Conservation (phyloP, 805 yeast genomes). For the Priceomyces haplophilus region DNA sequence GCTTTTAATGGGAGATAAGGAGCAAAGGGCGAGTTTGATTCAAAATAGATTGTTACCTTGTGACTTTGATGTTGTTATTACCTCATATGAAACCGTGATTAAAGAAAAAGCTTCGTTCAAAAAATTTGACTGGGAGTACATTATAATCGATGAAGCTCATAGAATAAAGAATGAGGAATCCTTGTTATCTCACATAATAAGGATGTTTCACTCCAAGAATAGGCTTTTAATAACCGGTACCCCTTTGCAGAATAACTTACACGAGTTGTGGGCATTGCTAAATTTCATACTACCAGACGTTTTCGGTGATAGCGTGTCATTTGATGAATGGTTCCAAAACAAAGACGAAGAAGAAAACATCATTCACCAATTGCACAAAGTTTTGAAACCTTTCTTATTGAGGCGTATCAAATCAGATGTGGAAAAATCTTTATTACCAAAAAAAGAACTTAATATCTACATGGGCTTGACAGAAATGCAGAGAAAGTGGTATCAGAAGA, state of each 20-base stretch:
- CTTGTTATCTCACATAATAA: constrained; percentile 66
- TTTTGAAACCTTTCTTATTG: constrained; percentile 68
- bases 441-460: constrained; percentile 69
- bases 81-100: constrained; percentile 76
- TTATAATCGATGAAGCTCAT: constrained; percentile 80
- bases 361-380: constrained; percentile 70
- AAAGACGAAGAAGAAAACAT: constrained; percentile 44
- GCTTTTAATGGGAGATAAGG: constrained; percentile 73
- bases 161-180: constrained; percentile 77
- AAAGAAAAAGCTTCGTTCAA: constrained; percentile 65
- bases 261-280: constrained; percentile 77
- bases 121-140: constrained; percentile 73
- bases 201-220: constrained; percentile 68
- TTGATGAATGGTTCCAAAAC: constrained; percentile 67
- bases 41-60: constrained; percentile 49
- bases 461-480: constrained; percentile 80
- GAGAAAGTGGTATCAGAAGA: constrained; percentile 70
- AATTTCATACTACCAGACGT: constrained; percentile 78
- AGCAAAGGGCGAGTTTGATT: constrained; percentile 55
- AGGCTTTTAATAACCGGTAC: constrained; percentile 78
- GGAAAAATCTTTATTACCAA: constrained; percentile 74
- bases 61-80: constrained; percentile 68
- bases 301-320: constrained; percentile 67
- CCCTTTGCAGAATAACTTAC: constrained; percentile 75
- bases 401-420: constrained; percentile 79